Evolutionary conservation across 176 grass and related monocot species (phyloP), one percentile per base, ranked within the genome.

Genomic region (Phoenix roebelenii): DNA sequence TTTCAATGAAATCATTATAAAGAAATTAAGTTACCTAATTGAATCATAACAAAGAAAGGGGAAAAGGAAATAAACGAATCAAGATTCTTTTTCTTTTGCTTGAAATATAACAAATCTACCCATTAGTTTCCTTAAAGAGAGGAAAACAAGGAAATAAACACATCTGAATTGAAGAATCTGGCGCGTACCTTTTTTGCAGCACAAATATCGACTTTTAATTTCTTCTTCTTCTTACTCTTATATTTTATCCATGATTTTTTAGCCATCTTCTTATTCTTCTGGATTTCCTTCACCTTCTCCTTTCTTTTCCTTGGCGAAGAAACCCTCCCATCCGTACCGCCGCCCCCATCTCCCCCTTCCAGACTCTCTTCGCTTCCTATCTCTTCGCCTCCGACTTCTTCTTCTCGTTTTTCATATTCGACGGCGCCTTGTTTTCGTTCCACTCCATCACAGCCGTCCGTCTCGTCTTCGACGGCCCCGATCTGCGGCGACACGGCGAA

Each of bases 401-500:
- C 12, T 12, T 12, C 35, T 44, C 35, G 35, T 44, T 44, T 2
- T 44, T 12, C 35, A 44, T 44, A 9, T 44, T 44, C 35, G 5
- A 44, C 10, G 7, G 17, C 55, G 1, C 9, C 64, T 24, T 2
- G 12, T 32, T 48, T 14, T 22, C 48, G 58, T 56, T 18, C 59
- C 61, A 62, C 74, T n/a, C 54, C 65, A 44, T 63, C 66, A 5
- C 51, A 19, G 35, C 25, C 55, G 17, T 52, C 23, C 15, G 74
- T 35, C 29, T 76, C 64, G 15, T 58, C 49, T 1, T 51, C 64
- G n/a, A 68, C 74, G 3, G 62, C 74, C 48, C 52, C 62, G 65
- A 77, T 77, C 65, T 77, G 74, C 59, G 74, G 74, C 66, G 74
- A 69, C 35, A 77, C 65, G 1, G 74, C 74, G 28, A 77, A 77